Percentiles rank a stretch among this genome's conserved stretches.
Conservation (phyloP, 2,329 filamentous ascomycete genomes). For the Fusarium irregulare region DNA sequence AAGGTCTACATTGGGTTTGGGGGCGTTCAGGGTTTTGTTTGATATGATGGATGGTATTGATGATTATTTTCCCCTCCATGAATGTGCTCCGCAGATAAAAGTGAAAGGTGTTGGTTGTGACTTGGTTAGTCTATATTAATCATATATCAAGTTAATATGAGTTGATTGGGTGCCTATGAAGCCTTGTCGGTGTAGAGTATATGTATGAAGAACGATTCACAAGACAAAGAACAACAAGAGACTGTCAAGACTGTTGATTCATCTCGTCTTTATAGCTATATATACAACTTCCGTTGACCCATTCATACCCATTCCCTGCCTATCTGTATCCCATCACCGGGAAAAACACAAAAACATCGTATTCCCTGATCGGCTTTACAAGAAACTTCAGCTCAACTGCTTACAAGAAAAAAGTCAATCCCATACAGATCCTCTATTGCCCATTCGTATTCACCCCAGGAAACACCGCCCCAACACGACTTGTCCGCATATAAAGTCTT, state of each 20-base stretch:
- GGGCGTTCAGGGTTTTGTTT: conserved; percentile 21
- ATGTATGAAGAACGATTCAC: neutral
- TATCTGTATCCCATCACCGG: conserved; percentile 12
- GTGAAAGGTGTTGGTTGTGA: neutral
- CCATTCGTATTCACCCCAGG: conserved; percentile 6
- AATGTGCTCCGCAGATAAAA: neutral
- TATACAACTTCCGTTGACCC: conserved; percentile 2
- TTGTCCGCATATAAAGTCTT: neutral
- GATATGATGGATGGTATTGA: conserved; percentile 19
- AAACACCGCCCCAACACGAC: conserved; percentile 4
- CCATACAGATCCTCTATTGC: conserved; percentile 11
- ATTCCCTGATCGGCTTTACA: neutral
- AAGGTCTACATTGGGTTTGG: neutral
- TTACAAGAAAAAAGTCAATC: conserved; percentile 4
- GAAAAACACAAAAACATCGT: conserved; percentile 19
- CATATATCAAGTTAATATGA: neutral
- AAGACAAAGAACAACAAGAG: neutral
- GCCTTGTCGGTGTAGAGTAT: neutral
- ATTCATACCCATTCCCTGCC: neutral
- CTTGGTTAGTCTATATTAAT: neutral
- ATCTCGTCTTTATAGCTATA: conserved; percentile 17
- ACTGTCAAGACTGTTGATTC: neutral
- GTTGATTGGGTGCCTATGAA: neutral
- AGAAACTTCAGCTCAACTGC: neutral
- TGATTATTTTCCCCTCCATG: conserved; percentile 10